A percentile compares a stretch with the other conserved stretches of the same genome.
Evolutionary conservation across 371 early-diverging fungal genomes (phyloP).

Genomic region (Syncephalastrum racemosum): DNA sequence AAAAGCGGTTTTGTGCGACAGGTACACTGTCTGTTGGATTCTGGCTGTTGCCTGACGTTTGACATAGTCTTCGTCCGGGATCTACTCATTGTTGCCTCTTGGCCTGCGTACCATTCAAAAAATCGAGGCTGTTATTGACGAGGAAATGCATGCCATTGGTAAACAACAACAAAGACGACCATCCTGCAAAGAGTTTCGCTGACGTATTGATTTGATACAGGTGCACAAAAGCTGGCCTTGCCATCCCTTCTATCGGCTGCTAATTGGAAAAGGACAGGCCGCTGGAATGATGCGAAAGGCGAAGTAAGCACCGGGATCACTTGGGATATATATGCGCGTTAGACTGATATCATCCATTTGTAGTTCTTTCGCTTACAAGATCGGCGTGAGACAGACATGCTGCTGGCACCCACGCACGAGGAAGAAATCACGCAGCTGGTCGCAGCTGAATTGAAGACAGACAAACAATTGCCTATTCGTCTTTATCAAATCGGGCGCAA

Average conservation of each 20-base stretch:
- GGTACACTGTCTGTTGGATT: constrained; percentile 20
- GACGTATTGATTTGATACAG: constrained; percentile 19
- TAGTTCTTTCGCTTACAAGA: constrained; percentile 80
- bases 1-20: constrained; percentile 60
- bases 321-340: neutral
- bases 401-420: constrained; percentile 90
- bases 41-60: neutral
- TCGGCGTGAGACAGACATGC: constrained; percentile 69
- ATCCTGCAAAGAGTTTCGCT: neutral
- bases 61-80: constrained; percentile 72
- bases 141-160: constrained; percentile 76
- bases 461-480: constrained; percentile 78
- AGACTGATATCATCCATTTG: neutral
- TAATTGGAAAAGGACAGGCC: constrained; percentile 77
- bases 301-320: constrained; percentile 44
- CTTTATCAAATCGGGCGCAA: constrained; percentile 90
- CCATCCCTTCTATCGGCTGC: constrained; percentile 69
- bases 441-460: constrained; percentile 62
- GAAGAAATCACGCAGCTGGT: constrained; percentile 87
- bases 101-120: constrained; percentile 75
- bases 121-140: constrained; percentile 76
- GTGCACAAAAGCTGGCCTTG: constrained; percentile 74
- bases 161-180: constrained; percentile 6
- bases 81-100: constrained; percentile 80
- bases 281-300: constrained; percentile 71